Evolutionary conservation across 208 protist genomes (phyloP).

Genomic region (Trypanosomatidae sp.): DNA sequence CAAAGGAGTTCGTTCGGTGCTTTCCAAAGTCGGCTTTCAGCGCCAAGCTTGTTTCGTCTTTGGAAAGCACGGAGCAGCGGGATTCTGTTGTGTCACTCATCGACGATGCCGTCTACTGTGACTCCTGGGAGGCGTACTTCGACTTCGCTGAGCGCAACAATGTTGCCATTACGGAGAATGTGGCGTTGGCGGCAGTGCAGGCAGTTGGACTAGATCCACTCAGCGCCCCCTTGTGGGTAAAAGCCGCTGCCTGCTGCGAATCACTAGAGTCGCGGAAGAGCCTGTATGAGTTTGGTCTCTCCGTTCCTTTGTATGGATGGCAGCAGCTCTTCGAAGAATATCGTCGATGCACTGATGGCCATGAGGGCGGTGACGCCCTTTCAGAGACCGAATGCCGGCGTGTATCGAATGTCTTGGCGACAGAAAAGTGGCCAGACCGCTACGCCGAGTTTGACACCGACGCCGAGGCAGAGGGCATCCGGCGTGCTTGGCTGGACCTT

Average conservation of each 20-base stretch:
- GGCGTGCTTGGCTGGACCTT: conserved; percentile 47
- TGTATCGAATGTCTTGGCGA: conserved; percentile 18
- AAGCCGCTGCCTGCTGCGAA: conserved; percentile 33
- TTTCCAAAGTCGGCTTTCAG: conserved; percentile 48
- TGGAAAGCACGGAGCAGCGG: conserved; percentile 52
- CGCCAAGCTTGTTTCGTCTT: conserved; percentile 39
- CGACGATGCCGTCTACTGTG: conserved; percentile 65
- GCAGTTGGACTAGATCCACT: conserved; percentile 72
- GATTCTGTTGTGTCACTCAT: conserved; percentile 56
- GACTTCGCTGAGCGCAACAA: conserved; percentile 46
- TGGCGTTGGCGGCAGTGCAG: conserved; percentile 64
- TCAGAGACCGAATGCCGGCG: conserved; percentile 16
- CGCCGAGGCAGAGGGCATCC: conserved; percentile 30
- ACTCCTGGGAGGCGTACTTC: conserved; percentile 85
- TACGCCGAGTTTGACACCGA: conserved; percentile 44
- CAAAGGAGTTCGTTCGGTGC: conserved; percentile 14
- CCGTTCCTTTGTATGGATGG: conserved; percentile 63
- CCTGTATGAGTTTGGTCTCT: conserved; percentile 71
- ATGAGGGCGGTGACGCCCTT: conserved; percentile 1
- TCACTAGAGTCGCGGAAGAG: conserved; percentile 42
- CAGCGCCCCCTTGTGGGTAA: conserved; percentile 73
- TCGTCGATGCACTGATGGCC: conserved; percentile 29
- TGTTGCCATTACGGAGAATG: conserved; percentile 52
- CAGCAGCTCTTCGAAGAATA: conserved; percentile 46
- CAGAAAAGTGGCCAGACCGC: conserved; percentile 69